phyloP scores from a whole-genome alignment of 345 rosid genomes.

The Nasturtium officinale region DNA sequence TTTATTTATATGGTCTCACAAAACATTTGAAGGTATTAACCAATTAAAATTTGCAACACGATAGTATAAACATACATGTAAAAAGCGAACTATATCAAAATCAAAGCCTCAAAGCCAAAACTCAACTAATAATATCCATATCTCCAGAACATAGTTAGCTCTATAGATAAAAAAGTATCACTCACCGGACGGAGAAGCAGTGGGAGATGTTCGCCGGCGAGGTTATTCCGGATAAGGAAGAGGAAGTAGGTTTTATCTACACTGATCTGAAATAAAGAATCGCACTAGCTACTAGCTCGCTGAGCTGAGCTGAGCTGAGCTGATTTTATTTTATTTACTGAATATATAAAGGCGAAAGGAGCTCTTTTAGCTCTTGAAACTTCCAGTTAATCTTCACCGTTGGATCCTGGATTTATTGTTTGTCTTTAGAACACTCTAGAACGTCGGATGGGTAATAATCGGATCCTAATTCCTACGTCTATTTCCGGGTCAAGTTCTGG shows the following conservation, averaged over 20 bases:
- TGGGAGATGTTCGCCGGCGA: constrained; percentile 3
- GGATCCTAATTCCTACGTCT: constrained; percentile 32
- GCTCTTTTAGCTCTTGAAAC: constrained; percentile 26
- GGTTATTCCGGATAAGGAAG: constrained; percentile 16
- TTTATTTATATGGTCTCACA: no score
- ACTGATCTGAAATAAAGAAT: constrained; percentile 3
- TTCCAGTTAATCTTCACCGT: constrained; percentile 28
- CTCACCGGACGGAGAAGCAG: constrained; percentile 10
- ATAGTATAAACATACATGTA: background rate
- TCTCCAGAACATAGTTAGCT: background rate
- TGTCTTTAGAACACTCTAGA: constrained; percentile 22
- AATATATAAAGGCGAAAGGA: constrained; percentile 20
- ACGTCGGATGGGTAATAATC: constrained; percentile 1
- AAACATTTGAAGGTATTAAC: background rate
- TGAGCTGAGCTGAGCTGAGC: no score
- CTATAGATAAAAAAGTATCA: background rate
- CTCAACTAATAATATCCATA: background rate
- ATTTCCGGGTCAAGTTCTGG: constrained; percentile 1
- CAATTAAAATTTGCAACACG: background rate
- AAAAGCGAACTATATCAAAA: constrained; percentile 5
- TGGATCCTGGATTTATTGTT: background rate
- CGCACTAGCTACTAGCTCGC: background rate
- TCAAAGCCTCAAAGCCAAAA: constrained; percentile 5
- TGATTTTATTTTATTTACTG: background rate
- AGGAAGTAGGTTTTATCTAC: constrained; percentile 15